phyloP scores from a whole-genome alignment of 306 rosid species.

The Quillaja saponaria region DNA sequence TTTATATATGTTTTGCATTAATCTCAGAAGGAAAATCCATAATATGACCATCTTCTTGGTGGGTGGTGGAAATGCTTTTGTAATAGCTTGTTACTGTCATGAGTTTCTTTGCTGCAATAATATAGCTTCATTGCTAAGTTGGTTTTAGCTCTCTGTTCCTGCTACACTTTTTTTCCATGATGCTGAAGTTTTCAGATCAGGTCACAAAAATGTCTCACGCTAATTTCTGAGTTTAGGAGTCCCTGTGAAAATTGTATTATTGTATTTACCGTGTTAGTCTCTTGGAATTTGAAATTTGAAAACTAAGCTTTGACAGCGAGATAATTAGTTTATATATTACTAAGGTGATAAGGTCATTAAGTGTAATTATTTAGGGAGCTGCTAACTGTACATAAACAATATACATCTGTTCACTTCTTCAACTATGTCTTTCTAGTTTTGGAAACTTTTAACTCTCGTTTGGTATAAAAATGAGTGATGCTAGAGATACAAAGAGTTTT shows the following conservation, averaged over 20 bases:
- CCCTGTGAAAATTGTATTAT: not conserved
- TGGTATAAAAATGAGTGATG: too few species aligned
- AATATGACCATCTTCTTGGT: not conserved
- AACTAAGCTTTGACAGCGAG: constrained; percentile 25
- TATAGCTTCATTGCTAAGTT: constrained; percentile 7
- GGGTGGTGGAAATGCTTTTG: constrained; percentile 17
- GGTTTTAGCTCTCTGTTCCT: constrained; percentile 11
- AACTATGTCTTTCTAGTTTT: not conserved
- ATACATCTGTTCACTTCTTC: not conserved
- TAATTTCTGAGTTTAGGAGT: constrained; percentile 1
- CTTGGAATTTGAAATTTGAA: constrained; percentile 17
- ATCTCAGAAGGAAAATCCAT: too few species aligned
- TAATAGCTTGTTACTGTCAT: constrained; percentile 3
- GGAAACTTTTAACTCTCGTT: constrained; percentile 2
- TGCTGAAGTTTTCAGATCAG: not conserved
- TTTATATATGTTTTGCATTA: not conserved
- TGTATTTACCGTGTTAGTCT: constrained; percentile 10
- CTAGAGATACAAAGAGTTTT: too few species aligned
- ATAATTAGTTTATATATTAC: constrained; percentile 20
- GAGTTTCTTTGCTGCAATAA: not conserved
- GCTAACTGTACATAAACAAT: constrained; percentile 4
- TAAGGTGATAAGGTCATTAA: constrained; percentile 1
- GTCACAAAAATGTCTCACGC: constrained; percentile 1
- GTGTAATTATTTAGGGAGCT: constrained; percentile 8
- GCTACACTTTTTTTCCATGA: constrained; percentile 4